Evolutionary conservation across 2,329 filamentous ascomycete genomes (phyloP).

Genomic region (Penicillium capsulatum): DNA sequence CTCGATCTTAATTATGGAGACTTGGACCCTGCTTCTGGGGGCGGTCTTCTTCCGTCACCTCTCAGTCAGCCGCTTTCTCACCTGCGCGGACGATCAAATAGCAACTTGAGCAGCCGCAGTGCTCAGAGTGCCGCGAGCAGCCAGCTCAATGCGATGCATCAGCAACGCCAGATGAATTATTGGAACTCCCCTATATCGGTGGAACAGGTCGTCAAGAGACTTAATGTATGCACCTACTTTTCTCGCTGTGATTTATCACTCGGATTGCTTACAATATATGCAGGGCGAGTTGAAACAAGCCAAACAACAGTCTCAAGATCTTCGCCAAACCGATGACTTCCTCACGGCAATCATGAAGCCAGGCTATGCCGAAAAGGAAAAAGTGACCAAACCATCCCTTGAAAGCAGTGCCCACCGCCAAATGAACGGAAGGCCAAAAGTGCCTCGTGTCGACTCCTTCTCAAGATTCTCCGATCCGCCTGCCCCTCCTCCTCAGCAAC

Average conservation of each 20-base stretch:
- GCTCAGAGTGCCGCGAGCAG: conserved; percentile 53
- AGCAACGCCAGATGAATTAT: conserved; percentile 73
- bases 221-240: conserved; percentile 57
- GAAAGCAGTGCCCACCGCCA: conserved; percentile 43
- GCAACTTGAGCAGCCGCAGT: conserved; percentile 60
- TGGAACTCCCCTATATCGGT: conserved; percentile 87
- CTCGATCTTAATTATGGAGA: conserved; percentile 90
- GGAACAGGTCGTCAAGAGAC: conserved; percentile 86
- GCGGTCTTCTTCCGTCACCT: conserved; percentile 65
- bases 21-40: conserved; percentile 71
- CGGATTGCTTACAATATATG: conserved; percentile 14
- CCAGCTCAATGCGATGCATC: conserved; percentile 57
- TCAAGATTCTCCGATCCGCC: conserved; percentile 88
- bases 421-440: conserved; percentile 45
- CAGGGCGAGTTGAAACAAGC: conserved; percentile 89
- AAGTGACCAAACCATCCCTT: conserved; percentile 43
- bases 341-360: conserved; percentile 71
- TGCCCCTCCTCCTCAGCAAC: conserved; percentile 87
- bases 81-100: conserved; percentile 65
- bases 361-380: conserved; percentile 55
- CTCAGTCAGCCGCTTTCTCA: conserved; percentile 62
- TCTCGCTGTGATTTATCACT: neutral
- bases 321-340: conserved; percentile 77
- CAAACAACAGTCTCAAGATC: conserved; percentile 79
- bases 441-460: conserved; percentile 66